Evolutionary conservation across 2,329 filamentous ascomycete genomes (phyloP).

Genomic region (Dothiorella sarmentorum): DNA sequence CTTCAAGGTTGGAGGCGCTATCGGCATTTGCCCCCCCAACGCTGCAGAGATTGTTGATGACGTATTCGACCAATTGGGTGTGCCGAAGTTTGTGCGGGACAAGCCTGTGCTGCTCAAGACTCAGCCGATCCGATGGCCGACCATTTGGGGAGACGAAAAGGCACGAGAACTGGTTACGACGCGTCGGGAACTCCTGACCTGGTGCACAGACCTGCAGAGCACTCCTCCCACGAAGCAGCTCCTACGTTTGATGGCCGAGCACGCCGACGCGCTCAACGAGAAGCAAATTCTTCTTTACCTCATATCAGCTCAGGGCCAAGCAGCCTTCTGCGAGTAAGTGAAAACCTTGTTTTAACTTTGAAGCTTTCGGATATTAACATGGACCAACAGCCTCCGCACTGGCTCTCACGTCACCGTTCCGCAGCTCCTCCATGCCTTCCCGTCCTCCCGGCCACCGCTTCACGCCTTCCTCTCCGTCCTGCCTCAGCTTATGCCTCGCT

Average conservation of each 20-base stretch:
- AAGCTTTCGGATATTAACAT: background rate
- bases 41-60: conserved; percentile 73
- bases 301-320: conserved; percentile 85
- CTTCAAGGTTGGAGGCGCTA: conserved; percentile 94
- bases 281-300: conserved; percentile 85
- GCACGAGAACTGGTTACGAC: conserved; percentile 85
- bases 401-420: conserved; percentile 78
- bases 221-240: conserved; percentile 86
- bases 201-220: conserved; percentile 92
- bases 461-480: conserved; percentile 76
- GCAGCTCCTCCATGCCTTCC: conserved; percentile 88
- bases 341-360: background rate
- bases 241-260: conserved; percentile 79
- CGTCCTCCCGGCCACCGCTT: conserved; percentile 83
- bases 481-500: conserved; percentile 90
- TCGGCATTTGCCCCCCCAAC: conserved; percentile 90
- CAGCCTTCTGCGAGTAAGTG: conserved; percentile 73
- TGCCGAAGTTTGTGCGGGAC: conserved; percentile 79
- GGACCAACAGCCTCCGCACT: conserved; percentile 61
- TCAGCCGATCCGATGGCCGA: conserved; percentile 83
- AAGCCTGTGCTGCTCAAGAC: conserved; percentile 79
- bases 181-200: conserved; percentile 84
- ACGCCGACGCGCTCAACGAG: conserved; percentile 75
- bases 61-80: conserved; percentile 73
- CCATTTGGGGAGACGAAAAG: conserved; percentile 92